Conservation (phyloP, 805 yeast genomes). For the Schizosaccharomyces lindneri region DNA sequence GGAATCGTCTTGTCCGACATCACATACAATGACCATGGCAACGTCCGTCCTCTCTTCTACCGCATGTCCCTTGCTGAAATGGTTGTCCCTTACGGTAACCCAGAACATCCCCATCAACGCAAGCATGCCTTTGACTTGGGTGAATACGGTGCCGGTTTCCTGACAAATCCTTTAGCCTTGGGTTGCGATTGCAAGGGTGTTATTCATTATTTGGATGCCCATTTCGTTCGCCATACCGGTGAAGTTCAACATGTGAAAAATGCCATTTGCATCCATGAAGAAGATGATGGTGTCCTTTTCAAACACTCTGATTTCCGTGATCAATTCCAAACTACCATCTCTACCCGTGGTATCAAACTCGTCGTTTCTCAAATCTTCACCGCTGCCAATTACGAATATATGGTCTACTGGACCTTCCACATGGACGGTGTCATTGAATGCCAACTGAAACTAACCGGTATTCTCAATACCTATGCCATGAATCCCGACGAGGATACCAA, state of each 20-base stretch:
- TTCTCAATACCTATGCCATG: constrained; percentile 45
- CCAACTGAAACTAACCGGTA: constrained; percentile 61
- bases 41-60: constrained; percentile 44
- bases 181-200: constrained; percentile 78
- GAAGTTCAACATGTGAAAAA: constrained; percentile 46
- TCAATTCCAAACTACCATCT: constrained; percentile 31
- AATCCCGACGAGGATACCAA: constrained; percentile 40
- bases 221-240: constrained; percentile 41
- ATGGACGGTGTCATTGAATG: constrained; percentile 66
- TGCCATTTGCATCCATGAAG: constrained; percentile 68
- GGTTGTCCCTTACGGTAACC: constrained; percentile 69
- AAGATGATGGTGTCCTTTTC: constrained; percentile 55
- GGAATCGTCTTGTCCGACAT: constrained; percentile 59
- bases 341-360: constrained; percentile 50
- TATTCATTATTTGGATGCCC: constrained; percentile 63
- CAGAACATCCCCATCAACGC: constrained; percentile 59
- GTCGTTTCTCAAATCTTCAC: constrained; percentile 62
- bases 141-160: constrained; percentile 69
- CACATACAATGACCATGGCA: constrained; percentile 12
- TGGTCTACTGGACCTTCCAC: constrained; percentile 59
- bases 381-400: constrained; percentile 69
- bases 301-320: constrained; percentile 74
- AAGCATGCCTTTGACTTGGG: constrained; percentile 73
- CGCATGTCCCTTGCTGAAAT: constrained; percentile 55
- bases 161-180: constrained; percentile 53